phyloP scores from a whole-genome alignment of 2,329 filamentous ascomycete species.

The Penicillium paneum region DNA sequence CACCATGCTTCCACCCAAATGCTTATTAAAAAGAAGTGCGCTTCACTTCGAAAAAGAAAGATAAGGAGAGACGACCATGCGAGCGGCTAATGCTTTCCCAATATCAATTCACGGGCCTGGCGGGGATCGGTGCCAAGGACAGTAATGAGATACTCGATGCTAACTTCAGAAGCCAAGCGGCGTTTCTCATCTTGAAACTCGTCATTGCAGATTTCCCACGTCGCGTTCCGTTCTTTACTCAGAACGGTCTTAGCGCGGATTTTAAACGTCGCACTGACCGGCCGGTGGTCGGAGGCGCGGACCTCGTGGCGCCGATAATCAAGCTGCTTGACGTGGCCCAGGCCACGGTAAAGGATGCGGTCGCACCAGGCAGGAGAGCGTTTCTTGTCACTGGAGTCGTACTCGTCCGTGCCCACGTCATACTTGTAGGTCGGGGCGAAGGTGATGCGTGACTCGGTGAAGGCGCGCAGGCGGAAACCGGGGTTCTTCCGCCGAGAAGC shows the following conservation, averaged over 20 bases:
- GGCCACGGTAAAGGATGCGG: slow-evolving; percentile 78
- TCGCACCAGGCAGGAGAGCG: slow-evolving; percentile 96
- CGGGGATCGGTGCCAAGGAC: slow-evolving; percentile 57
- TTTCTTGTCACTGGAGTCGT: slow-evolving; percentile 93
- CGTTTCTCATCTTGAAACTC: slow-evolving; percentile 70
- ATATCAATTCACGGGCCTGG: slow-evolving; percentile 50
- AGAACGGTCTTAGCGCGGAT: slow-evolving; percentile 81
- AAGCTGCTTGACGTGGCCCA: slow-evolving; percentile 77
- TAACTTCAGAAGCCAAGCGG: slow-evolving; percentile 66
- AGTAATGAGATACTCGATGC: slow-evolving; percentile 63
- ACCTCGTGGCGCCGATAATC: slow-evolving; percentile 90
- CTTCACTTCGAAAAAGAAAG: slow-evolving; percentile 5
- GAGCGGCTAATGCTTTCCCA: slow-evolving; percentile 21
- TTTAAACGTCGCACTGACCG: slow-evolving; percentile 81
- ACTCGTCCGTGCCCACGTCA: slow-evolving; percentile 89
- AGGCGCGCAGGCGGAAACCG: slow-evolving; percentile 80
- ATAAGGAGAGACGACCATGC: neutral
- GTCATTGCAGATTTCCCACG: slow-evolving; percentile 71
- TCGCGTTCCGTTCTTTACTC: slow-evolving; percentile 59
- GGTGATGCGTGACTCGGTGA: slow-evolving; percentile 84
- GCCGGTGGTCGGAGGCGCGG: slow-evolving; percentile 84
- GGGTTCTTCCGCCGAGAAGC: slow-evolving; percentile 86
- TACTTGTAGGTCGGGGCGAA: slow-evolving; percentile 99
- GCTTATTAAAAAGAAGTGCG: slow-evolving; percentile 5
- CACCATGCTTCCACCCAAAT: slow-evolving; percentile 10